Conservation (phyloP, 75 land plant genomes). For the Sequoiadendron giganteum region DNA sequence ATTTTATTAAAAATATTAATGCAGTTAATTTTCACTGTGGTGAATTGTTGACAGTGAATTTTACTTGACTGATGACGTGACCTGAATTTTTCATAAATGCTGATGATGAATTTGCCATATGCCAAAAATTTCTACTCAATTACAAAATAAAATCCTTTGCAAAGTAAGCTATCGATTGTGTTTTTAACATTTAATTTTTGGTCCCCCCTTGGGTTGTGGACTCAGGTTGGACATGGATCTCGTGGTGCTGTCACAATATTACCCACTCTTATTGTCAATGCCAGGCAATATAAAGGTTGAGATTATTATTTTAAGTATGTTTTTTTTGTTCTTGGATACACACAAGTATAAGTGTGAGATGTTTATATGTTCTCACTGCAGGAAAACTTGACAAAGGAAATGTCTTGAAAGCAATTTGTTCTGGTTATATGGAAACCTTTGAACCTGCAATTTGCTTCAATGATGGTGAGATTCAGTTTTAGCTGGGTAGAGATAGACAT, state of each 20-base stretch:
- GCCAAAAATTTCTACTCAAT: background rate
- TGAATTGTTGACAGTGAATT: no score
- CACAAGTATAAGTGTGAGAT: background rate
- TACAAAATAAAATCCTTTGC: background rate
- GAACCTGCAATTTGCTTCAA: slow-evolving; percentile 88
- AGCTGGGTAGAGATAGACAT: background rate
- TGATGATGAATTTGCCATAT: no score
- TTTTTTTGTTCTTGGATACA: background rate
- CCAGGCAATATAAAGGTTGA: slow-evolving; percentile 88
- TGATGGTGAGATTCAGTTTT: slow-evolving; percentile 39
- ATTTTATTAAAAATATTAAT: no score
- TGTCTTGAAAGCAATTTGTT: slow-evolving; percentile 90
- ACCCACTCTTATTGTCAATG: slow-evolving; percentile 92
- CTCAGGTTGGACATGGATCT: slow-evolving; percentile 79
- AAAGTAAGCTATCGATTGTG: background rate
- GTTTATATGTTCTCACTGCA: slow-evolving; percentile 26
- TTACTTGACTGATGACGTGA: no score
- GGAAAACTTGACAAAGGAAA: slow-evolving; percentile 88
- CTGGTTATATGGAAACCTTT: slow-evolving; percentile 97
- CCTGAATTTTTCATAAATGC: no score
- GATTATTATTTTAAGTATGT: slow-evolving; percentile 3
- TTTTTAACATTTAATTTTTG: background rate
- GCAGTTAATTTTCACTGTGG: no score
- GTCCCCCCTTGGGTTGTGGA: background rate
- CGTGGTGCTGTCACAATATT: slow-evolving; percentile 93